Percentiles rank a stretch among this genome's conserved stretches.
These are phyloP conservation scores for Juncus effusus DNA, from an alignment of 176 grass and related monocot genomes.

Conservation along the genomic window DNA sequence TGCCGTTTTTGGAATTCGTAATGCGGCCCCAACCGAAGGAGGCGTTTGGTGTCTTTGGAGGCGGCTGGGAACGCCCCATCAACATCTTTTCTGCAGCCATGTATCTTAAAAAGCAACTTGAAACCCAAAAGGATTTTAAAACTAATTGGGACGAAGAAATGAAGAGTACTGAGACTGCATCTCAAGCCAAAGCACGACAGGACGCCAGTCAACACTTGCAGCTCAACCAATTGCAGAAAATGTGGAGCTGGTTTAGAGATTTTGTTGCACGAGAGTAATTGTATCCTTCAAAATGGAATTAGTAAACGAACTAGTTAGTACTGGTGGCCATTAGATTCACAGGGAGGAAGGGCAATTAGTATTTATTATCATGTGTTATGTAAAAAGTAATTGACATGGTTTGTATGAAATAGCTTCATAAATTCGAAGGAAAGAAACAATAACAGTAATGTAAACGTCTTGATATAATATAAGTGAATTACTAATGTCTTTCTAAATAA, in stretches of 20 bases:
- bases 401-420: no score
- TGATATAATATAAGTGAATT: no score
- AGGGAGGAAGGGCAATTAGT: no score
- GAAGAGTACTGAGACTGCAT: constrained; percentile 32
- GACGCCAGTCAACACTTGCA: constrained; percentile 1
- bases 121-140: constrained; percentile 12
- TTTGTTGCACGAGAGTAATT: constrained; percentile 20
- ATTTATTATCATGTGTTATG: no score
- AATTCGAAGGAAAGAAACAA: no score
- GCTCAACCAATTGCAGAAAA: constrained; percentile 4
- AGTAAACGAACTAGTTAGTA: no score
- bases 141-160: constrained; percentile 24
- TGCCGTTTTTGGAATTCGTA: constrained; percentile 34
- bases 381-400: no score
- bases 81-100: constrained; percentile 4
- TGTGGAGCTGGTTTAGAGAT: constrained; percentile 21
- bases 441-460: no score
- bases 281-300: neutral
- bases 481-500: no score
- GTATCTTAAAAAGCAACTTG: constrained; percentile 12
- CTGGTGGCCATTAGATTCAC: no score
- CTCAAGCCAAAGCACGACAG: constrained; percentile 42
- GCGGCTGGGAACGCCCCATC: constrained; percentile 26
- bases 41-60: constrained; percentile 26
- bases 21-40: constrained; percentile 26